Evolutionary conservation across 345 rosid species (phyloP).

Genomic region (Hypericum perforatum): DNA sequence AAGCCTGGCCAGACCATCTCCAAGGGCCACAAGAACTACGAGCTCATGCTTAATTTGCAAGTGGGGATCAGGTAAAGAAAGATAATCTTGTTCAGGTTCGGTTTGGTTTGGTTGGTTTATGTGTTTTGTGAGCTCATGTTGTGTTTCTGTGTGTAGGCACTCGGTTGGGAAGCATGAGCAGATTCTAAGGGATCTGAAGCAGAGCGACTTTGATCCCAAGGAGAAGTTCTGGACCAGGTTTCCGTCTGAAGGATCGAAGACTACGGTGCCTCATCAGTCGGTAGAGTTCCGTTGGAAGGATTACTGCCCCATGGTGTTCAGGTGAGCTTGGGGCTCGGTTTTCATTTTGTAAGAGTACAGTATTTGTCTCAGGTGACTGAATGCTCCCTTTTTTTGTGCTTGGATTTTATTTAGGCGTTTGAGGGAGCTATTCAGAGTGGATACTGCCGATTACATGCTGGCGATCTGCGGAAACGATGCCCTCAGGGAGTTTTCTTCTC

Average conservation of each 20-base stretch:
- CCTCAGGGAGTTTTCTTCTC: too few species aligned
- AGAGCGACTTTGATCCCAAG: constrained; percentile 61
- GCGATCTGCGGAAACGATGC: too few species aligned
- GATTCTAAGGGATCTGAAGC: constrained; percentile 38
- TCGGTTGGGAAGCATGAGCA: constrained; percentile 65
- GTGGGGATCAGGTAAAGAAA: constrained; percentile 48
- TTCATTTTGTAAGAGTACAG: too few species aligned
- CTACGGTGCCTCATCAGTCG: constrained; percentile 60
- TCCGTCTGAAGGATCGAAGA: constrained; percentile 67
- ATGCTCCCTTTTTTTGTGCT: too few species aligned
- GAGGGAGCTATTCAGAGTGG: too few species aligned
- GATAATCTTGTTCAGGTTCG: too few species aligned
- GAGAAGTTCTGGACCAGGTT: constrained; percentile 74
- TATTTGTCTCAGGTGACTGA: too few species aligned
- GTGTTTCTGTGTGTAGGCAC: constrained; percentile 20
- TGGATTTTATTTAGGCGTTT: too few species aligned
- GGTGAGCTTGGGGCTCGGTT: too few species aligned
- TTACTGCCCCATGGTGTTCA: constrained; percentile 71
- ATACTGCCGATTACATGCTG: too few species aligned
- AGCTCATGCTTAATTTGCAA: constrained; percentile 63
- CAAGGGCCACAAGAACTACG: constrained; percentile 53
- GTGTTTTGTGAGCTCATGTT: not conserved
- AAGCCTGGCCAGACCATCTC: constrained; percentile 55
- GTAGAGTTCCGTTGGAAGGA: constrained; percentile 74
- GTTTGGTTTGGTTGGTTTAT: not conserved